Conservation (phyloP, 192 early-diverging fungal species). For the Fimicolochytrium jonesii region DNA sequence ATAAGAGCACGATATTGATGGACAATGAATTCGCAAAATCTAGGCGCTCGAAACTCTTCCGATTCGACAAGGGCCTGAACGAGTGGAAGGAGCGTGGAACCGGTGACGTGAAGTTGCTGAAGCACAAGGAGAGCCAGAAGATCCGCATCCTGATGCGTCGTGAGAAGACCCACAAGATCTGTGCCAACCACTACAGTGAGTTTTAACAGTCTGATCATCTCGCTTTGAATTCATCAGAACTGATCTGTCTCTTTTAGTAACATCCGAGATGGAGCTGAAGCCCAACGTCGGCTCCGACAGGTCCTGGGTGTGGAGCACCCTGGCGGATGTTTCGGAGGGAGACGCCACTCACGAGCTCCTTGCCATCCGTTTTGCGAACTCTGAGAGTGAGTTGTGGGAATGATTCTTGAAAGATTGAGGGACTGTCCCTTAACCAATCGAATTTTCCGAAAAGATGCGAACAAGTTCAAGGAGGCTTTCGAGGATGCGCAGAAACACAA, state of each 20-base stretch:
- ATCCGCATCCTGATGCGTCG: conserved; percentile 98
- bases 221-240: too few relatives aligned
- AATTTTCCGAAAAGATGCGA: too few relatives aligned
- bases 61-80: conserved; percentile 83
- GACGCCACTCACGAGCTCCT: conserved; percentile 78
- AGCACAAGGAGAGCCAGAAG: conserved; percentile 86
- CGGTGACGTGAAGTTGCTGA: conserved; percentile 92
- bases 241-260: conserved; percentile 43
- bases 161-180: conserved; percentile 98
- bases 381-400: conserved; percentile 78
- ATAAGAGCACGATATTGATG: not conserved
- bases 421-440: too few relatives aligned
- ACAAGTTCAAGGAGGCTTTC: conserved; percentile 87
- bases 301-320: conserved; percentile 96
- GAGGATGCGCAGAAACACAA: conserved; percentile 65
- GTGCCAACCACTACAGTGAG: conserved; percentile 92
- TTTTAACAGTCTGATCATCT: too few relatives aligned
- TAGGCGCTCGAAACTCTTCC: conserved; percentile 96
- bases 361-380: conserved; percentile 94
- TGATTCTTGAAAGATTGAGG: too few relatives aligned
- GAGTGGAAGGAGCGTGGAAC: conserved; percentile 99
- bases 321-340: conserved; percentile 87
- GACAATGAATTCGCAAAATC: too few relatives aligned
- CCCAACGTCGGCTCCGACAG: conserved; percentile 98
- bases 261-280: conserved; percentile 79